These are phyloP conservation scores for Penicillium sp. DNA, from an alignment of 2,329 filamentous ascomycete genomes.

Conservation along the genomic window DNA sequence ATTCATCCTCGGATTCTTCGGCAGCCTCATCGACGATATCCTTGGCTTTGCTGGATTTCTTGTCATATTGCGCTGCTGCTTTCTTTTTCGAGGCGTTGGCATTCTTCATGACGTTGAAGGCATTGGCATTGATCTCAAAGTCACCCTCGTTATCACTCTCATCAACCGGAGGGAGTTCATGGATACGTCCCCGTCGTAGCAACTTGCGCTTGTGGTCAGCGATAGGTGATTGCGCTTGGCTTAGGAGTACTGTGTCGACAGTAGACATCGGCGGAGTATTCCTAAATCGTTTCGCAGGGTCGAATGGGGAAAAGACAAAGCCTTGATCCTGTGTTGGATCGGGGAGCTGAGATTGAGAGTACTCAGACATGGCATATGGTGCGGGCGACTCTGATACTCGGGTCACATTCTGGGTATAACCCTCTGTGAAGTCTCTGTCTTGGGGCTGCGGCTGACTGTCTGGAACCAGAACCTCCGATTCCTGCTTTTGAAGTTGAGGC, in stretches of 20 bases:
- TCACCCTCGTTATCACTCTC: constrained; percentile 36
- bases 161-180: constrained; percentile 47
- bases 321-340: constrained; percentile 79
- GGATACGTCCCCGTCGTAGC: constrained; percentile 48
- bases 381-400: constrained; percentile 38
- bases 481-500: constrained; percentile 57
- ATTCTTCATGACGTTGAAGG: constrained; percentile 69
- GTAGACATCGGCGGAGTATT: constrained; percentile 63
- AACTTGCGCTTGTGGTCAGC: constrained; percentile 57
- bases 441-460: constrained; percentile 53
- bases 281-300: constrained; percentile 61
- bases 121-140: constrained; percentile 46
- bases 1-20: constrained; percentile 97
- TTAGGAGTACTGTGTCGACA: constrained; percentile 62
- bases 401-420: constrained; percentile 33
- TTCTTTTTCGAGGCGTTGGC: constrained; percentile 60
- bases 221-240: constrained; percentile 60
- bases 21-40: constrained; percentile 89
- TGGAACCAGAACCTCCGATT: constrained; percentile 58
- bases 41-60: constrained; percentile 81
- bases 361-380: constrained; percentile 53
- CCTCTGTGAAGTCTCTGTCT: constrained; percentile 45
- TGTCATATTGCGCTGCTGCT: constrained; percentile 61
- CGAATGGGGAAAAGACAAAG: constrained; percentile 68
- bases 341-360: constrained; percentile 67